Conservation (phyloP, 2,329 filamentous ascomycete genomes). For the Tolypocladium tropicale region DNA sequence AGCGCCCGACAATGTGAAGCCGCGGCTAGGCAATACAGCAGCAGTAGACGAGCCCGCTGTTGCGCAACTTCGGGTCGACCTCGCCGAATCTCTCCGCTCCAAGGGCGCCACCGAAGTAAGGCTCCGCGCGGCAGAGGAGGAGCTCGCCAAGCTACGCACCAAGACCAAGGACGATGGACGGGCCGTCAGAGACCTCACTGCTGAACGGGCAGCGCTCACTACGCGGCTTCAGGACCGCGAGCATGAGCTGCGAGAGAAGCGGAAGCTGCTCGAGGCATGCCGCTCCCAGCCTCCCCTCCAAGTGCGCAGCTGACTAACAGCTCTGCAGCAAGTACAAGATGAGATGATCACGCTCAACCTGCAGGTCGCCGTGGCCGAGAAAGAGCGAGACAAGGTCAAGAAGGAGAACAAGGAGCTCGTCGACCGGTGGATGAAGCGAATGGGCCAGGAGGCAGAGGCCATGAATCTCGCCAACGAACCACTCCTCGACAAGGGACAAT, state of each 20-base stretch:
- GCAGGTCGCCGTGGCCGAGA: constrained; percentile 77
- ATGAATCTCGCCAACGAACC: constrained; percentile 64
- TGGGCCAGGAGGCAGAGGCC: constrained; percentile 74
- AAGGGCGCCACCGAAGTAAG: constrained; percentile 57
- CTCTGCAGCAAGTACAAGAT: constrained; percentile 66
- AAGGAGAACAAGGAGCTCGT: constrained; percentile 83
- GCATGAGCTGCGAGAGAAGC: constrained; percentile 76
- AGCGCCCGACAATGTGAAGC: constrained; percentile 5
- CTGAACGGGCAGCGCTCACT: constrained; percentile 50
- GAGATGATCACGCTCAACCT: constrained; percentile 83
- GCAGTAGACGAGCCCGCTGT: constrained; percentile 20
- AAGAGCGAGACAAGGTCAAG: constrained; percentile 60
- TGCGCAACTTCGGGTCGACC: constrained; percentile 53
- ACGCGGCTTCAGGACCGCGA: constrained; percentile 68
- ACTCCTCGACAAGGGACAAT: constrained; percentile 15
- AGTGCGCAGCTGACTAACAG: constrained; percentile 10
- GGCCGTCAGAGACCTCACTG: constrained; percentile 50
- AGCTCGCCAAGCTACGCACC: constrained; percentile 53
- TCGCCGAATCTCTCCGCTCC: constrained; percentile 67
- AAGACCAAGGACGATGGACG: constrained; percentile 50
- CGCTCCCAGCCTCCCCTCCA: background rate
- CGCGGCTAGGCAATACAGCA: background rate
- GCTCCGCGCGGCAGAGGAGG: constrained; percentile 50
- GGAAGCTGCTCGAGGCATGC: constrained; percentile 62
- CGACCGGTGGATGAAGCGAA: constrained; percentile 82